phyloP scores from a whole-genome alignment of 441 rosid species.

The Erodium moschatum region DNA sequence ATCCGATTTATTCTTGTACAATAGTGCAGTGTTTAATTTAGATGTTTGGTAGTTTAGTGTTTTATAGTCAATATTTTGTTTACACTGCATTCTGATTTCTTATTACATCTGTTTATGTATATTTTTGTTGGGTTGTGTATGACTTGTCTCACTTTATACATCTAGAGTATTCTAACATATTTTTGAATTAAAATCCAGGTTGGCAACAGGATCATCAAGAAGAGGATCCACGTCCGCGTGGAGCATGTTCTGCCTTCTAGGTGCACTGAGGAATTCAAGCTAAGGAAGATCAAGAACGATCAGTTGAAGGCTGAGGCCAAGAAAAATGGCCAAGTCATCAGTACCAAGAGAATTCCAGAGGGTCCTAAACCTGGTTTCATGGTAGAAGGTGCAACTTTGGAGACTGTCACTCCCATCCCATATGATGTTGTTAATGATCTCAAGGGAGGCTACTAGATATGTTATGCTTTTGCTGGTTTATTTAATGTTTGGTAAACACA shows the following conservation, averaged over 20 bases:
- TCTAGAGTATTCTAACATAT: too few relatives aligned
- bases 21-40: too few relatives aligned
- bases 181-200: slow-evolving; percentile 34
- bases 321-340: slow-evolving; percentile 61
- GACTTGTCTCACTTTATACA: too few relatives aligned
- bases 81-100: too few relatives aligned
- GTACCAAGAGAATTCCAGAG: slow-evolving; percentile 84
- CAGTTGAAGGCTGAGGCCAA: slow-evolving; percentile 76
- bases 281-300: slow-evolving; percentile 70
- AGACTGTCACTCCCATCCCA: slow-evolving; percentile 82
- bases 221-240: slow-evolving; percentile 78
- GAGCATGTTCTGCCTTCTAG: slow-evolving; percentile 83
- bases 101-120: too few relatives aligned
- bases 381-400: slow-evolving; percentile 55
- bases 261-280: slow-evolving; percentile 61
- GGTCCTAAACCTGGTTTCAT: slow-evolving; percentile 92
- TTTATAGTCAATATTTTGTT: too few relatives aligned
- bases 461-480: slow-evolving; percentile 13
- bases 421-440: slow-evolving; percentile 92
- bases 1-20: too few relatives aligned
- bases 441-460: slow-evolving; percentile 74
- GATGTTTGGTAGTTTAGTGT: too few relatives aligned
- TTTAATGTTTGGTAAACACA: slow-evolving; percentile 8
- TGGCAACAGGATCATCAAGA: slow-evolving; percentile 63
- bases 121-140: neutral